Evolutionary conservation across 495 filamentous ascomycete species (phyloP).

Genomic region (Annulohypoxylon moriforme): DNA sequence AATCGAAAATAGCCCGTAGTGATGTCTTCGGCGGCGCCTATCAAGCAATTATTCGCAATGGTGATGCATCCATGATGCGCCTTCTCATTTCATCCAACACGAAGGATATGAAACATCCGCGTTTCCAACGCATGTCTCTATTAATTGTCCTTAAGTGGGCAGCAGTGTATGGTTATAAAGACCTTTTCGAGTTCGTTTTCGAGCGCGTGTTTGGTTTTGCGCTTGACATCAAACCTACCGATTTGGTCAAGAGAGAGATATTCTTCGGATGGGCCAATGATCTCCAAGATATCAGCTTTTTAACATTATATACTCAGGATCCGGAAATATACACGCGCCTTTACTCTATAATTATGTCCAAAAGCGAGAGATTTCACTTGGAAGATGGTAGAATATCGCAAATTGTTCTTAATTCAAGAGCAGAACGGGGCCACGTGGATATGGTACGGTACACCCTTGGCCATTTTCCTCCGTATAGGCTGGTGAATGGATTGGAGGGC

Average conservation of each 20-base stretch:
- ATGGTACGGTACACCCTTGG: background rate
- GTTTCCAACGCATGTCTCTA: too few species aligned
- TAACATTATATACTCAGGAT: too few species aligned
- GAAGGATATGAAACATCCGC: too few species aligned
- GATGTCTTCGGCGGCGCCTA: background rate
- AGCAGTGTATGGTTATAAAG: background rate
- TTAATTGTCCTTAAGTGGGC: background rate
- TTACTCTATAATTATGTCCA: background rate
- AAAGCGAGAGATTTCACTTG: background rate
- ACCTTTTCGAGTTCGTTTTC: slow-evolving; percentile 21
- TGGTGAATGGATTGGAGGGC: too few species aligned
- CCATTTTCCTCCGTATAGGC: background rate
- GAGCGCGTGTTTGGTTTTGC: too few species aligned
- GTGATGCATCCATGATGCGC: slow-evolving; percentile 42
- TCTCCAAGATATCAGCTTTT: too few species aligned
- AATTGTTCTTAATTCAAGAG: background rate
- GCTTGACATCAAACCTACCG: slow-evolving; percentile 4
- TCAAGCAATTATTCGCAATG: background rate
- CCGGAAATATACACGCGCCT: slow-evolving; percentile 9
- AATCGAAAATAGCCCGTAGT: background rate
- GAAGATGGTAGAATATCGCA: too few species aligned
- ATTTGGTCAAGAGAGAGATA: background rate
- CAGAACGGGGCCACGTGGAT: background rate
- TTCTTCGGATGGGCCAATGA: too few species aligned
- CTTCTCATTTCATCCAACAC: slow-evolving; percentile 7